Percentiles rank a stretch among this genome's conserved stretches.
phyloP scores from a whole-genome alignment of 352 stramenopile genomes.

The Pythium phragmiticola region DNA sequence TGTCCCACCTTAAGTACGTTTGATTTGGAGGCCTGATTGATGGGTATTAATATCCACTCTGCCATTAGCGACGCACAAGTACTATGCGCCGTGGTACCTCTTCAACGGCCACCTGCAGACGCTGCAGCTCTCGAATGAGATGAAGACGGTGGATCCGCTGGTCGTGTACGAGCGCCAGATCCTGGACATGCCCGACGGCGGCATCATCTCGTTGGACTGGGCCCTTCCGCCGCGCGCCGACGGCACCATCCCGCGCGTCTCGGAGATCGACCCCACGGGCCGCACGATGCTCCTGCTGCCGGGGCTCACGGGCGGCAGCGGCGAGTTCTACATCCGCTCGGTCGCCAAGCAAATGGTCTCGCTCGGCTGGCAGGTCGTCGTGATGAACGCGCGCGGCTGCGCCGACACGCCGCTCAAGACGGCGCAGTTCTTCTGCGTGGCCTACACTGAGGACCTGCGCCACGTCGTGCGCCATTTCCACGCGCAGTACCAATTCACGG shows the following conservation, averaged over 20 bases:
- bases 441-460: slow-evolving; percentile 69
- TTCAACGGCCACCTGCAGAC: slow-evolving; percentile 72
- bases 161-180: slow-evolving; percentile 62
- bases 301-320: slow-evolving; percentile 58
- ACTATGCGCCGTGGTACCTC: slow-evolving; percentile 62
- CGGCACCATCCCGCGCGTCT: slow-evolving; percentile 22
- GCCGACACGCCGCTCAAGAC: slow-evolving; percentile 61
- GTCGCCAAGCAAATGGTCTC: slow-evolving; percentile 40
- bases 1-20: slow-evolving; percentile 52
- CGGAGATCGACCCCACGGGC: slow-evolving; percentile 34
- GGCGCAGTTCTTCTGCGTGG: slow-evolving; percentile 62
- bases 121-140: slow-evolving; percentile 46
- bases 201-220: slow-evolving; percentile 76
- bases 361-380: slow-evolving; percentile 63
- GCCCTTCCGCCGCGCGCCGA: slow-evolving; percentile 36
- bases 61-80: slow-evolving; percentile 26
- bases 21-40: not conserved
- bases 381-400: slow-evolving; percentile 72
- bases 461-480: slow-evolving; percentile 42
- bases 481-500: slow-evolving; percentile 42
- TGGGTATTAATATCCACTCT: not conserved
- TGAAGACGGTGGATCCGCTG: slow-evolving; percentile 35
- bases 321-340: slow-evolving; percentile 70
- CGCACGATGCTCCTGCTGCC: slow-evolving; percentile 57
- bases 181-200: slow-evolving; percentile 61